These are phyloP conservation scores for Sphaerobolus stellatus DNA, from an alignment of 1,284 basidiomycete species.

Conservation along the genomic window DNA sequence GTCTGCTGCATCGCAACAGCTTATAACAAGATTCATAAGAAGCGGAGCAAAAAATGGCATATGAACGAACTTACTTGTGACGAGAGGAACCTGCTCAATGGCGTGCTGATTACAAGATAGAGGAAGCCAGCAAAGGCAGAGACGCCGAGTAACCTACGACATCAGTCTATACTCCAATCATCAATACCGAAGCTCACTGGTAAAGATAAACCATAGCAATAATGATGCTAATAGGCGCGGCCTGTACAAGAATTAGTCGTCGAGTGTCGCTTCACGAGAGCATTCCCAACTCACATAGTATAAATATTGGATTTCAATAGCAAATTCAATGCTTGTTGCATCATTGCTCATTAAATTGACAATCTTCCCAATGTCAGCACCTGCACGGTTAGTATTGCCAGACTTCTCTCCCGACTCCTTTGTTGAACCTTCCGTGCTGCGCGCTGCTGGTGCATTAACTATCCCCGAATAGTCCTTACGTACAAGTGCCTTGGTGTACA, in stretches of 20 bases:
- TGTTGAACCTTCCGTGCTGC: constrained; percentile 35
- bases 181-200: too few relatives aligned
- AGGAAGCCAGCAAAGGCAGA: constrained; percentile 83
- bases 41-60: too few relatives aligned
- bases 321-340: background rate
- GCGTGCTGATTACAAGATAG: constrained; percentile 71
- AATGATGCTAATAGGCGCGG: constrained; percentile 76
- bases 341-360: constrained; percentile 74
- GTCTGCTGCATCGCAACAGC: constrained; percentile 66
- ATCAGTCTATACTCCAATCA: too few relatives aligned
- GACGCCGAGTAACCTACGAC: constrained; percentile 70
- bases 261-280: too few relatives aligned
- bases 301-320: background rate
- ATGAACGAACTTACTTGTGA: constrained; percentile 48
- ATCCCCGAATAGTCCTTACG: constrained; percentile 82
- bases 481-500: constrained; percentile 89
- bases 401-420: too few relatives aligned
- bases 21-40: too few relatives aligned
- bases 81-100: constrained; percentile 66
- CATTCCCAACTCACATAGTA: background rate
- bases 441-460: constrained; percentile 47
- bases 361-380: too few relatives aligned
- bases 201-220: constrained; percentile 79
- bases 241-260: constrained; percentile 34
- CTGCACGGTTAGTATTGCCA: too few relatives aligned